A percentile compares a stretch with the other conserved stretches of the same genome.
Conservation (phyloP, 345 rosid genomes). For the Syzygium aqueum region DNA sequence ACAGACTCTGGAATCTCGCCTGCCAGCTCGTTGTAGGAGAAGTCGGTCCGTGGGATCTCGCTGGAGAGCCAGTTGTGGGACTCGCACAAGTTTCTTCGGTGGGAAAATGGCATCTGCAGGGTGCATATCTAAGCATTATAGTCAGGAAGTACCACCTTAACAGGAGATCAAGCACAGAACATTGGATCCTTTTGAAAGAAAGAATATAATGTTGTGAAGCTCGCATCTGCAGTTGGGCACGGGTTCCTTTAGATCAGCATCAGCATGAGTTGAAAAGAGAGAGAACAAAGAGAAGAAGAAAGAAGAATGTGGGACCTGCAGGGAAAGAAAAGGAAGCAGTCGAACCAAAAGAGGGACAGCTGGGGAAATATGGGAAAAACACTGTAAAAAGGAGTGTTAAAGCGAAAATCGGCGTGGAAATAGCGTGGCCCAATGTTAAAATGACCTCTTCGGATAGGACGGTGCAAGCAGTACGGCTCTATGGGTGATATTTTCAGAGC, state of each 20-base stretch:
- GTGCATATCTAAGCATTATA: not conserved
- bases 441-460: slow-evolving; percentile 86
- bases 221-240: not conserved
- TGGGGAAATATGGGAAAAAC: not conserved
- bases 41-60: slow-evolving; percentile 15
- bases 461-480: not conserved
- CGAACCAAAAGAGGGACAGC: not conserved
- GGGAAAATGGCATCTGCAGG: not conserved
- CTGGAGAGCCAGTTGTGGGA: not conserved
- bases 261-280: not conserved
- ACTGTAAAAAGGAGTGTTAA: not conserved
- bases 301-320: too few relatives aligned
- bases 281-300: too few relatives aligned
- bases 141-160: not conserved
- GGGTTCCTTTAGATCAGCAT: not conserved
- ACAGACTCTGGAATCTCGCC: too few relatives aligned
- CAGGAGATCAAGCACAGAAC: not conserved
- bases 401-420: too few relatives aligned
- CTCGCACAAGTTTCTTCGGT: not conserved
- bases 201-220: not conserved
- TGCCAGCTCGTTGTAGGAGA: too few relatives aligned
- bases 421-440: slow-evolving; percentile 34
- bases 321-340: too few relatives aligned
- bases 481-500: too few relatives aligned
- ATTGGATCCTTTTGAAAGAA: not conserved